phyloP scores from a whole-genome alignment of 768 basidiomycete species.

The Peribolospora kevripleyi region DNA sequence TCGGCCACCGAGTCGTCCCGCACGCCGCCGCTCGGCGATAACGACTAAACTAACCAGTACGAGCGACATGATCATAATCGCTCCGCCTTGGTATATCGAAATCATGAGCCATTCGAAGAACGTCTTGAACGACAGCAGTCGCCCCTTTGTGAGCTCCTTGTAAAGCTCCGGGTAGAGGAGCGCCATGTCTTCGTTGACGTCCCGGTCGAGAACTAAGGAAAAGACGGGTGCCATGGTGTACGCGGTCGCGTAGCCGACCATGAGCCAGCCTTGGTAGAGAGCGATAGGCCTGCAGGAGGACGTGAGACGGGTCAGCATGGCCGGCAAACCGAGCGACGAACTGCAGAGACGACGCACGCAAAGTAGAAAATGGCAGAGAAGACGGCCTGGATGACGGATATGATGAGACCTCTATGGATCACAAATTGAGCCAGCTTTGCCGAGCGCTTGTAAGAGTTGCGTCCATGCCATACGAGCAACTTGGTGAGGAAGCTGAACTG shows the following conservation, averaged over 20 bases:
- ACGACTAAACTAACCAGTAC: conserved; percentile 26
- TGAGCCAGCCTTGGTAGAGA: conserved; percentile 89
- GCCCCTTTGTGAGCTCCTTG: conserved; percentile 92
- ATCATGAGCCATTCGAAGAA: conserved; percentile 98
- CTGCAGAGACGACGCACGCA: conserved; percentile 13
- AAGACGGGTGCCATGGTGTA: conserved; percentile 99
- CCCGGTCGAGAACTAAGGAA: conserved; percentile 80
- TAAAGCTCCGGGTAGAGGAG: conserved; percentile 90
- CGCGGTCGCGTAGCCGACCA: conserved; percentile 38
- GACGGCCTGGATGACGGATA: conserved; percentile 72
- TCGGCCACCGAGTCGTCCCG: no score
- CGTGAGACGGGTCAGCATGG: conserved; percentile 22
- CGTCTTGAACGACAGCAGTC: conserved; percentile 83
- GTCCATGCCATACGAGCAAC: conserved; percentile 90
- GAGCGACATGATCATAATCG: conserved; percentile 95
- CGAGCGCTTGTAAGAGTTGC: conserved; percentile 92
- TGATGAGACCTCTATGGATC: conserved; percentile 61
- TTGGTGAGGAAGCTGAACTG: conserved; percentile 93
- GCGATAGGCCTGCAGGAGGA: conserved; percentile 92
- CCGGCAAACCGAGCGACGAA: neutral
- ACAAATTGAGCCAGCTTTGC: conserved; percentile 97
- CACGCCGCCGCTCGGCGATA: no score
- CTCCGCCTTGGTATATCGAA: conserved; percentile 90
- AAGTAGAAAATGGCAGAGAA: conserved; percentile 20
- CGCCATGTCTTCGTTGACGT: conserved; percentile 86